phyloP scores from a whole-genome alignment of 2,329 filamentous ascomycete genomes.

The Pseudogymnoascus sp. region DNA sequence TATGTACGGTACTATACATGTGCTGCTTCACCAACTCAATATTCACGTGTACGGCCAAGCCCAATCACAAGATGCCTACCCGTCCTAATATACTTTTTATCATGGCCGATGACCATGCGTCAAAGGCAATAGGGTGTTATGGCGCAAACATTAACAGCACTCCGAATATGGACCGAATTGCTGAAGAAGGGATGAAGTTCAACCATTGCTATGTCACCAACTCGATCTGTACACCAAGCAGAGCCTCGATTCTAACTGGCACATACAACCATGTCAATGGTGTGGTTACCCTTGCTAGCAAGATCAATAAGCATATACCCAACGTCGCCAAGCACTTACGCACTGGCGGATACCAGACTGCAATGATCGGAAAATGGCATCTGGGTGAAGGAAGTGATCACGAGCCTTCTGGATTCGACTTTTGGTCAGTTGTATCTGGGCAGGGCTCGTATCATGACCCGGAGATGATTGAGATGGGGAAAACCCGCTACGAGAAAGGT shows the following conservation, averaged over 20 bases:
- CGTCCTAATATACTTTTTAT: constrained; percentile 41
- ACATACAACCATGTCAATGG: constrained; percentile 46
- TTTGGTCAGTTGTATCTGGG: constrained; percentile 43
- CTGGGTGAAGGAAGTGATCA: constrained; percentile 39
- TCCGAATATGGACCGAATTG: constrained; percentile 42
- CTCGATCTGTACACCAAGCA: constrained; percentile 43
- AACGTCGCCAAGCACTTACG: constrained; percentile 44
- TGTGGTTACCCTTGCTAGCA: constrained; percentile 40
- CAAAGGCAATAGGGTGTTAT: constrained; percentile 41
- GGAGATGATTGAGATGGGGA: constrained; percentile 36
- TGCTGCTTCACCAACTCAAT: background rate
- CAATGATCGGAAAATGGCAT: constrained; percentile 48
- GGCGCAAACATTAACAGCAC: constrained; percentile 44
- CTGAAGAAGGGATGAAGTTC: constrained; percentile 41
- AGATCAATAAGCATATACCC: constrained; percentile 42
- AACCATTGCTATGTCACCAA: constrained; percentile 48
- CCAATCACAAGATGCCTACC: background rate
- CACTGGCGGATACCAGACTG: constrained; percentile 39
- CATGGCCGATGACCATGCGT: constrained; percentile 47
- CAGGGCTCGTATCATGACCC: constrained; percentile 47
- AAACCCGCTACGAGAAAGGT: constrained; percentile 29
- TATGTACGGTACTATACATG: background rate
- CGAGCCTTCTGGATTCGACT: constrained; percentile 42
- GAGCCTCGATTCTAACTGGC: constrained; percentile 41
- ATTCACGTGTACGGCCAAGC: background rate